These are phyloP conservation scores for Mycena galericulata DNA, from an alignment of 768 basidiomycete genomes.

Conservation along the genomic window DNA sequence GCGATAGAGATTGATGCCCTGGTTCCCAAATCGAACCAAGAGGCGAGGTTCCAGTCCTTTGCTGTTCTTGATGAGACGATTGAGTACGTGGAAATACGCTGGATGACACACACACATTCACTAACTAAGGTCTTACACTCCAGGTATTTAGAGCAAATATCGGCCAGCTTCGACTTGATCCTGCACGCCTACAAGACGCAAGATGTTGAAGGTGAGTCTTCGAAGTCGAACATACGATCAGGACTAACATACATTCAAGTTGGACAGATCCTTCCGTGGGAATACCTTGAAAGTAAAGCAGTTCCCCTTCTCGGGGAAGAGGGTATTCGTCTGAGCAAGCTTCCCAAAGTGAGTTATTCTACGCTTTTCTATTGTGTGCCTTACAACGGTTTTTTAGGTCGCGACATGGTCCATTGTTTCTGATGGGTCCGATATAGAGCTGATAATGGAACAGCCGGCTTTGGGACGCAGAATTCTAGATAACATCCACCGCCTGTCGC, in stretches of 20 bases:
- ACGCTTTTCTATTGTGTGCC: background rate
- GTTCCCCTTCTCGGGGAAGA: background rate
- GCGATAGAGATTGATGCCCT: background rate
- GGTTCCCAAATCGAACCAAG: background rate
- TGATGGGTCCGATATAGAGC: background rate
- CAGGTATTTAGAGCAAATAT: background rate
- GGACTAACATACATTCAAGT: background rate
- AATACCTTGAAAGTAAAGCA: background rate
- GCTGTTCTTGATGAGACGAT: background rate
- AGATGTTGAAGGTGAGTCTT: background rate
- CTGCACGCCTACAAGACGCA: background rate
- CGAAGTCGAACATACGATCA: background rate
- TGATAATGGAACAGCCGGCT: background rate
- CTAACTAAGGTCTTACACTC: background rate
- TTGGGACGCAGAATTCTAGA: too few species aligned
- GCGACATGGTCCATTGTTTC: background rate
- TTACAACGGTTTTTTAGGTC: background rate
- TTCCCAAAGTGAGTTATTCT: background rate
- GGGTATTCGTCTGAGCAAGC: background rate
- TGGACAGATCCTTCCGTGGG: background rate
- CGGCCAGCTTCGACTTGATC: background rate
- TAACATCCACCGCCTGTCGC: too few species aligned
- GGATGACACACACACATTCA: too few species aligned
- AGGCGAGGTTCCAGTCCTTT: slow-evolving; percentile 5
- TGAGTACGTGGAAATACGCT: background rate